Percentiles rank a stretch among this genome's conserved stretches.
These are phyloP conservation scores for Penicillium lividum DNA, from an alignment of 495 filamentous ascomycete species.

Conservation along the genomic window DNA sequence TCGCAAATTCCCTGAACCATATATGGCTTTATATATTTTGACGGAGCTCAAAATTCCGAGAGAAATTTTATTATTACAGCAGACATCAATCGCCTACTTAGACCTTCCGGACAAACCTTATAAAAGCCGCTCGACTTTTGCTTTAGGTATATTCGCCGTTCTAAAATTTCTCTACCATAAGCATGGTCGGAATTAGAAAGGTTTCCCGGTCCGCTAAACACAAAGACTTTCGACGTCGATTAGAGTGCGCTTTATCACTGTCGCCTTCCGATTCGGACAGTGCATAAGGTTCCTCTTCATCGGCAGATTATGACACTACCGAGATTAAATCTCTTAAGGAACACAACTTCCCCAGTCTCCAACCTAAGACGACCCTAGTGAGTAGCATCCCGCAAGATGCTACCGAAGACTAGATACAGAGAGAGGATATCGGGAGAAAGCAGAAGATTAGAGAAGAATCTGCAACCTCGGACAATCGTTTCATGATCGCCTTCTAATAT, in stretches of 20 bases:
- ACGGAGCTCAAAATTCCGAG: too few relatives aligned
- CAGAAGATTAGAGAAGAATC: neutral
- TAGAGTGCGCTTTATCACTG: slow-evolving; percentile 1
- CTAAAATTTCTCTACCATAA: neutral
- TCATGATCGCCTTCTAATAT: slow-evolving; percentile 1
- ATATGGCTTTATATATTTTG: too few relatives aligned
- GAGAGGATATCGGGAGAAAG: neutral
- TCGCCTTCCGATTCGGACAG: slow-evolving; percentile 3
- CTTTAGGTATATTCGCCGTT: neutral
- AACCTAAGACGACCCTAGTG: neutral
- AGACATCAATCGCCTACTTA: neutral
- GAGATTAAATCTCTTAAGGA: neutral
- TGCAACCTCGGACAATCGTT: neutral
- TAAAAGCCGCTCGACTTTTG: neutral
- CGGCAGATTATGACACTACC: neutral
- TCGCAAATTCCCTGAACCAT: too few relatives aligned
- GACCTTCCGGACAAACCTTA: neutral
- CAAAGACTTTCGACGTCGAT: slow-evolving; percentile 2
- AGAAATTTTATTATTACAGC: too few relatives aligned
- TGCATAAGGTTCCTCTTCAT: neutral
- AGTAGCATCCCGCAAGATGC: neutral
- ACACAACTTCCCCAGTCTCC: neutral
- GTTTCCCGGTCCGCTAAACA: neutral
- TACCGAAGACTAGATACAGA: neutral
- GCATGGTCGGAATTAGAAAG: neutral